Base-by-base conservation (phyloP, 768 basidiomycete genomes). In the Gloeostereum incarnatum region DNA sequence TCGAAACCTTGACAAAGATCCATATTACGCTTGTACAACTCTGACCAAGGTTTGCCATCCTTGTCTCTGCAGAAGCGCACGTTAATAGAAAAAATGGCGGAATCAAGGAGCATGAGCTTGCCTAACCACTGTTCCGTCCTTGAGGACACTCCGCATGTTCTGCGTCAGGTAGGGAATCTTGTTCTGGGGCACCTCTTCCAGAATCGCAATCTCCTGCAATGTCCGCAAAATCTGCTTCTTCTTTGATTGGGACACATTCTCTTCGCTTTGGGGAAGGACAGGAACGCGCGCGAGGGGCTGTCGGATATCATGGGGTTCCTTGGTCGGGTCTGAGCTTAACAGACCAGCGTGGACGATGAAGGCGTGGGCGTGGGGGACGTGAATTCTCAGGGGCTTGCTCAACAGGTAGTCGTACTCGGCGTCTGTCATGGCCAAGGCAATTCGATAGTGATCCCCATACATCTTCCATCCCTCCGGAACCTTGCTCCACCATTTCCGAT, bases 331-430 rank as follows among this genome's bases (percentile, higher is more conserved):
- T 4, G 67, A 70, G 0, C 90, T 70, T 2, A 97, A 68, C 14
- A 94, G 50, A 5, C 93, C 93, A 1, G 78, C 92, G 47, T 96
- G 91, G 1, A 81, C 86, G 33, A 93, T 66, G 59, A 78, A 79
- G 1, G 78, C 59, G 50, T 93, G 87, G 2, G 82, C 73, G 2
- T 69, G 68, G 0, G 90, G 87, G 11, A 85, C 59, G 52, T 94
- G 78, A 6, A 92, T 62, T 34, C 70, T 65, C 21, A 91, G 61
- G 0, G 93, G 92, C 0, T 91, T 60, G n/a, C 71, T 61, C 21
- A 73, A 55, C 20, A 96, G 68, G 55, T 92, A 97, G n/a, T 63
- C 48, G 45, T 78, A 86, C 34, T 90, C 69, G 3, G 54, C 55
- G 13, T 53, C 52, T n/a, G 76, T 62, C 66, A 93, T 72, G 31